phyloP scores from a whole-genome alignment of 1,139 yeast species.

The Taiozyma onychis region DNA sequence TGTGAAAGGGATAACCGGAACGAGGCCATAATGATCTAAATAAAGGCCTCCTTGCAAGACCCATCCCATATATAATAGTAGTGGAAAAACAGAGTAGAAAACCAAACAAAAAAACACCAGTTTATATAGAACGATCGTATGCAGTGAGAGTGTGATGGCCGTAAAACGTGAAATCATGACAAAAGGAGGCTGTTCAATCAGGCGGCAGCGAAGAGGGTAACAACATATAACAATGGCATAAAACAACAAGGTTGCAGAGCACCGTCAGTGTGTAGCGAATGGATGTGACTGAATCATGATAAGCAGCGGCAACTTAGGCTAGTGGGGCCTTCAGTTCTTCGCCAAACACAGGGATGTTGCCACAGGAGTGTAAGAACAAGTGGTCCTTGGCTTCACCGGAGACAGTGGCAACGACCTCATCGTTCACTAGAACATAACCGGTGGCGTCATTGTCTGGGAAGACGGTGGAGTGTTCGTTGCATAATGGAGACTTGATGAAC shows the following conservation, averaged over 20 bases:
- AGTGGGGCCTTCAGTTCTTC: not conserved
- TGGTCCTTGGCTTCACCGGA: slow-evolving; percentile 26
- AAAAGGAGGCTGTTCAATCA: not conserved
- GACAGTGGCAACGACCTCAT: slow-evolving; percentile 30
- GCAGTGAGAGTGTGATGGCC: not conserved
- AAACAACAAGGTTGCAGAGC: too few species aligned
- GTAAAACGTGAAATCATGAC: not conserved
- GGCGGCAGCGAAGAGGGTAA: not conserved
- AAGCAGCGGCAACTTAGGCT: not conserved
- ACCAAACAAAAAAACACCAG: not conserved
- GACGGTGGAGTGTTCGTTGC: slow-evolving; percentile 22
- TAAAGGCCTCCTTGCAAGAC: not conserved
- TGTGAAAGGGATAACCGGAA: not conserved
- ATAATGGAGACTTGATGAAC: slow-evolving; percentile 22
- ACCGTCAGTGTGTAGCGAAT: not conserved
- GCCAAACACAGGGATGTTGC: not conserved
- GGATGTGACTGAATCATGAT: not conserved
- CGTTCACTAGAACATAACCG: slow-evolving; percentile 27
- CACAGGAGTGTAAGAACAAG: slow-evolving; percentile 1
- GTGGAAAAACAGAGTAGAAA: not conserved
- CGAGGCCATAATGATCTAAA: not conserved
- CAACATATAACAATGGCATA: not conserved
- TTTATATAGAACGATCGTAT: not conserved
- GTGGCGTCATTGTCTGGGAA: slow-evolving; percentile 22
- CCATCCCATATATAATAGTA: not conserved